Conservation (phyloP, 257 asterid species). For the Asclepias syriaca region DNA sequence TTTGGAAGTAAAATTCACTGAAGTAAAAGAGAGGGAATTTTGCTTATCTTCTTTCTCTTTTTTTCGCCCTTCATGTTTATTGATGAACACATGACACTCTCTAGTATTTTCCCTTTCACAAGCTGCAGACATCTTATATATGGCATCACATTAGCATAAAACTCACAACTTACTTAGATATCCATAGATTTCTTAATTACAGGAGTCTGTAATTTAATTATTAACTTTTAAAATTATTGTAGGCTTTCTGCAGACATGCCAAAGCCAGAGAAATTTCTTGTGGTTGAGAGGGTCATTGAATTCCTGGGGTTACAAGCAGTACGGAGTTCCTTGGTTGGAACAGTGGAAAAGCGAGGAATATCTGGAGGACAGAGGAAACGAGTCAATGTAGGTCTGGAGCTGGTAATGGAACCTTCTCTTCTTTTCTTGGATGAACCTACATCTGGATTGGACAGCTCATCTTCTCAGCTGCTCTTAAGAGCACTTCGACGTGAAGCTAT, state of each 20-base stretch:
- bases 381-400: conserved; percentile 92
- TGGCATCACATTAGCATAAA: neutral
- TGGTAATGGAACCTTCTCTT: conserved; percentile 96
- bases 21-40: no score
- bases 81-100: no score
- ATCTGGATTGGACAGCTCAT: conserved; percentile 90
- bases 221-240: conserved; percentile 29
- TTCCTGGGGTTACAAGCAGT: conserved; percentile 78
- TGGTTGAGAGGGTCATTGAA: conserved; percentile 85
- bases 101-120: neutral
- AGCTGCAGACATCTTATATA: neutral
- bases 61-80: no score
- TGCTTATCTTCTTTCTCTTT: no score
- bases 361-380: conserved; percentile 97
- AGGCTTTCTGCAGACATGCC: conserved; percentile 76
- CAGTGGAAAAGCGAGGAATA: conserved; percentile 88
- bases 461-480: conserved; percentile 87
- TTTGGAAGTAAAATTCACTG: neutral
- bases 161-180: no score
- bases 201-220: conserved; percentile 2
- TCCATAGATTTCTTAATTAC: no score
- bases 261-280: conserved; percentile 75
- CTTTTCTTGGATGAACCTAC: conserved; percentile 91
- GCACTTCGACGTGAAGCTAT: conserved; percentile 96
- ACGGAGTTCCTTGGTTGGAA: conserved; percentile 76